A percentile compares a stretch with the other conserved stretches of the same genome.
Evolutionary conservation across 805 yeast genomes (phyloP).

Genomic region (Grigorovia transvaalensis): DNA sequence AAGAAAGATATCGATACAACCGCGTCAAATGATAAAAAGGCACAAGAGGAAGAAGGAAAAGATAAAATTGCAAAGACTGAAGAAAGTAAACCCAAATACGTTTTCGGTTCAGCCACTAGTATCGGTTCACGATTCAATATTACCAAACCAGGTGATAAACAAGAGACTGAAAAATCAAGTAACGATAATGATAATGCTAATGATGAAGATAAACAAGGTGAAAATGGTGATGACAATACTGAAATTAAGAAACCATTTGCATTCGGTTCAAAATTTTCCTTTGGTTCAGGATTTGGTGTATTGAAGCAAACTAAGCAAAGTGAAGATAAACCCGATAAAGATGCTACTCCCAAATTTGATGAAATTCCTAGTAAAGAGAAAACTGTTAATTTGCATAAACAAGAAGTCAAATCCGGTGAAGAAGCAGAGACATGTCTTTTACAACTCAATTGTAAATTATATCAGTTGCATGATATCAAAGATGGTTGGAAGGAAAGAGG

Average conservation of each 20-base stretch:
- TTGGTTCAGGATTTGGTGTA: constrained; percentile 30
- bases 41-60: neutral
- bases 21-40: neutral
- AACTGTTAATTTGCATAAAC: constrained; percentile 43
- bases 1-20: constrained; percentile 2
- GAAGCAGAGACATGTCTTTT: constrained; percentile 68
- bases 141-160: constrained; percentile 7
- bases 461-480: constrained; percentile 53
- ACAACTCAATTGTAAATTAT: constrained; percentile 67
- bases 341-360: constrained; percentile 4
- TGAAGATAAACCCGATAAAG: constrained; percentile 8
- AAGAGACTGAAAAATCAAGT: neutral
- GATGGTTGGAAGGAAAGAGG: constrained; percentile 97
- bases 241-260: constrained; percentile 19
- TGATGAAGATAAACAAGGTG: neutral
- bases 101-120: constrained; percentile 44
- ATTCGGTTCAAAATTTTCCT: constrained; percentile 38
- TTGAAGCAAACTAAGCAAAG: constrained; percentile 10
- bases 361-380: constrained; percentile 7
- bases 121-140: constrained; percentile 35
- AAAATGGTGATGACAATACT: constrained; percentile 2
- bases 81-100: constrained; percentile 34
- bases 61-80: neutral
- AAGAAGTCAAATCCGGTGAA: constrained; percentile 73
- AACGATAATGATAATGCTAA: constrained; percentile 3